A percentile compares a stretch with the other conserved stretches of the same genome.
Evolutionary conservation across 2,329 filamentous ascomycete genomes (phyloP).

Genomic region (Zymoseptoria brevis): DNA sequence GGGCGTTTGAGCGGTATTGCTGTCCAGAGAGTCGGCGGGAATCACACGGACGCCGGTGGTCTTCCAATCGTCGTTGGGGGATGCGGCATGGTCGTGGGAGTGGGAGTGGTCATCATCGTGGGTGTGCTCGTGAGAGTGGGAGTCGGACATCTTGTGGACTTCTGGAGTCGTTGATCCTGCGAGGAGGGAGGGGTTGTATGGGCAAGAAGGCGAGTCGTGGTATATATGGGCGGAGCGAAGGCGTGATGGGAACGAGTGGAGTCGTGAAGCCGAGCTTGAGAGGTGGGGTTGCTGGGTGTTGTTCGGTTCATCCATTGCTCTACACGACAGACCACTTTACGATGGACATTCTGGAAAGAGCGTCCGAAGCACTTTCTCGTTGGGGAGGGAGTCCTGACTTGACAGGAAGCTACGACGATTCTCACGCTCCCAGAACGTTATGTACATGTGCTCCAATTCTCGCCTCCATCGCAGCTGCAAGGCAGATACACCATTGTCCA

Average conservation of each 20-base stretch:
- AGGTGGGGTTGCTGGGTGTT: not conserved
- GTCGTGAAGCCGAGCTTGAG: not conserved
- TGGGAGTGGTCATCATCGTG: not conserved
- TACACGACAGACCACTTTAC: too few species aligned
- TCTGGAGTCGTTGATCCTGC: not conserved
- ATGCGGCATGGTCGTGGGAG: constrained; percentile 2
- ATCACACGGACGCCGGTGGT: constrained; percentile 37
- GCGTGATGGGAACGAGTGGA: not conserved
- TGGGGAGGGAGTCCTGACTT: not conserved
- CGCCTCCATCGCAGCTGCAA: not conserved
- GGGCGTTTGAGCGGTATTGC: constrained; percentile 37
- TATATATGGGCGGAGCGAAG: not conserved
- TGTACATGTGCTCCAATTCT: not conserved
- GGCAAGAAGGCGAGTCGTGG: not conserved
- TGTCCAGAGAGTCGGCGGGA: constrained; percentile 34
- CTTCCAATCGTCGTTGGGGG: constrained; percentile 32
- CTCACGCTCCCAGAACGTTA: not conserved
- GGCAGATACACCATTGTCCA: not conserved
- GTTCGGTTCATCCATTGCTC: not conserved
- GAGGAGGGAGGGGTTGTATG: not conserved
- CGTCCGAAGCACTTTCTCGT: not conserved
- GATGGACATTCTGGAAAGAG: not conserved
- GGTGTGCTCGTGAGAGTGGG: not conserved
- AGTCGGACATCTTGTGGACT: not conserved
- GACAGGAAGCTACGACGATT: not conserved